Evolutionary conservation across 805 yeast genomes (phyloP).

Genomic region (Yamadazyma kitorensis): DNA sequence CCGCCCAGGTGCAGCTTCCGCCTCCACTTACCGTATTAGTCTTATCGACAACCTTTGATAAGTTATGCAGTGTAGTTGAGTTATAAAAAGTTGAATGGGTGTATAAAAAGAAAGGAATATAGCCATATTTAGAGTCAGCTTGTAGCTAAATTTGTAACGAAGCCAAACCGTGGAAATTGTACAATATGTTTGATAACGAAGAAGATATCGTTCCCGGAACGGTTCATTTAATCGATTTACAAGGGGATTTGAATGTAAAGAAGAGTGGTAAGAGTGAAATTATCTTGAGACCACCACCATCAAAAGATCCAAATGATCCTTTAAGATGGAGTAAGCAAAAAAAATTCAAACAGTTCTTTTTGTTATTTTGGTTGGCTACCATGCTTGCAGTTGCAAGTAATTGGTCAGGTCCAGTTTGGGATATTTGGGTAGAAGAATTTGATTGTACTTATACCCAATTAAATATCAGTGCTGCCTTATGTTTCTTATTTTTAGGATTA

Average conservation of each 20-base stretch:
- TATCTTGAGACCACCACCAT: slow-evolving; percentile 35
- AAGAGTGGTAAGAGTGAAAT: slow-evolving; percentile 21
- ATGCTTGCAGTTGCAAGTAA: slow-evolving; percentile 23
- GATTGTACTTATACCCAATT: slow-evolving; percentile 21
- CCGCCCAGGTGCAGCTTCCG: too few species aligned
- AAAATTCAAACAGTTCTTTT: slow-evolving; percentile 27
- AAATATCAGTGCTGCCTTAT: slow-evolving; percentile 23
- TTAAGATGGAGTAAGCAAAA: slow-evolving; percentile 31
- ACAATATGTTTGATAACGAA: too few species aligned
- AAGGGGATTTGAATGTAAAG: slow-evolving; percentile 19
- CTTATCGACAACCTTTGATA: too few species aligned
- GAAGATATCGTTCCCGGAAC: slow-evolving; percentile 36
- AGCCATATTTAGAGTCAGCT: too few species aligned
- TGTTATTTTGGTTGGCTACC: slow-evolving; percentile 25
- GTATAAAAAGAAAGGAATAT: too few species aligned
- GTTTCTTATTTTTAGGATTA: slow-evolving; percentile 29
- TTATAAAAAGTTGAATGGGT: too few species aligned
- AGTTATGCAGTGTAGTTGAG: too few species aligned
- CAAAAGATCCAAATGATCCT: slow-evolving; percentile 32
- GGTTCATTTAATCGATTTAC: slow-evolving; percentile 30
- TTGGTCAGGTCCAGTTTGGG: slow-evolving; percentile 29
- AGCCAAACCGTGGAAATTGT: too few species aligned
- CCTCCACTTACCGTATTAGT: too few species aligned
- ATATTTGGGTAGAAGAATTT: slow-evolving; percentile 23
- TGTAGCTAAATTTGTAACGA: too few species aligned